phyloP scores from a whole-genome alignment of 768 basidiomycete genomes.

The Sarcodon sp. region DNA sequence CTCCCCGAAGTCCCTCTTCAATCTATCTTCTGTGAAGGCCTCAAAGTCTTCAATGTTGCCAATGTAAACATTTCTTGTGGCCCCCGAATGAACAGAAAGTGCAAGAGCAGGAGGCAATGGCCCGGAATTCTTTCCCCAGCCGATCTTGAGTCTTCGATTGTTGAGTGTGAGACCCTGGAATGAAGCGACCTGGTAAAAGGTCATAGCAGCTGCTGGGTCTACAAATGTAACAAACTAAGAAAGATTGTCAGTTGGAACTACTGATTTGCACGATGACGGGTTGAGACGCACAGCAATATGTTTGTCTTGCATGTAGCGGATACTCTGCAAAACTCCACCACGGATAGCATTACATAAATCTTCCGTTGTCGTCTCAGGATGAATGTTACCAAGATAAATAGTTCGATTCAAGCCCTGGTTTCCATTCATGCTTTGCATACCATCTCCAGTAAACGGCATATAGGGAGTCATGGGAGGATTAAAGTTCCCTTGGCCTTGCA shows the following conservation, averaged over 20 bases:
- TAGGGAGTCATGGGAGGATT: constrained; percentile 18
- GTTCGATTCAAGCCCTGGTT: constrained; percentile 73
- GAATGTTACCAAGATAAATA: constrained; percentile 92
- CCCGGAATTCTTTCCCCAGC: constrained; percentile 96
- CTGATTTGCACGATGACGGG: neutral
- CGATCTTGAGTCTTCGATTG: constrained; percentile 90
- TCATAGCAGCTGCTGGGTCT: constrained; percentile 84
- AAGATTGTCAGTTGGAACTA: constrained; percentile 1
- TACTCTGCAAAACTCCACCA: constrained; percentile 92
- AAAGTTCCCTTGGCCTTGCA: constrained; percentile 11
- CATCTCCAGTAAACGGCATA: constrained; percentile 24
- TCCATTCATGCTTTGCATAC: constrained; percentile 39
- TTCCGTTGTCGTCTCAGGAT: constrained; percentile 89
- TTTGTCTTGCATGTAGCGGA: constrained; percentile 93
- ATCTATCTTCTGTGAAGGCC: constrained; percentile 75
- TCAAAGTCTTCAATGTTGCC: constrained; percentile 96
- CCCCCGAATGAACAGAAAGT: constrained; percentile 83
- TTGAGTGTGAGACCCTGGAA: constrained; percentile 85
- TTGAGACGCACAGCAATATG: constrained; percentile 68
- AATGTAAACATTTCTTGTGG: constrained; percentile 94
- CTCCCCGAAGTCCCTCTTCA: constrained; percentile 89
- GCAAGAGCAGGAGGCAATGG: constrained; percentile 75
- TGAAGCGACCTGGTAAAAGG: constrained; percentile 88
- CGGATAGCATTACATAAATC: constrained; percentile 94
- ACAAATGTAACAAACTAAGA: constrained; percentile 92